Conservation (phyloP, 148 eudicot genomes). For the Diospyros lotus region DNA sequence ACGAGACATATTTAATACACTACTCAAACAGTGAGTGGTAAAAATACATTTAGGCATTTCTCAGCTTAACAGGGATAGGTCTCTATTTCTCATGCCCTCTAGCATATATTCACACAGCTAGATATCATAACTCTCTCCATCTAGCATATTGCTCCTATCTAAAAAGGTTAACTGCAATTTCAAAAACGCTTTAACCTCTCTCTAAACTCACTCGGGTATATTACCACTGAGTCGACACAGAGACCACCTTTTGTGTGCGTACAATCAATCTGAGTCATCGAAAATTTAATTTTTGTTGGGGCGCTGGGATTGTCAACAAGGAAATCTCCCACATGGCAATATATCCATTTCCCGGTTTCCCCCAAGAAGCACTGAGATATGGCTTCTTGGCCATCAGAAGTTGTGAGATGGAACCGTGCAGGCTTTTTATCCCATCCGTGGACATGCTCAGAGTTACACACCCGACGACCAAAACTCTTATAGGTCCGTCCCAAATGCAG, state of each 20-base stretch:
- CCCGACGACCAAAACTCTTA: slow-evolving; percentile 49
- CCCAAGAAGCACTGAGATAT: slow-evolving; percentile 50
- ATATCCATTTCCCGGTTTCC: slow-evolving; percentile 57
- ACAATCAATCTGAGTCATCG: slow-evolving; percentile 86
- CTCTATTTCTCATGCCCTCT: no score
- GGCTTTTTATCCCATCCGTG: slow-evolving; percentile 78
- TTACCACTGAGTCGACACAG: slow-evolving; percentile 61
- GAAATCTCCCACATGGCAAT: slow-evolving; percentile 69
- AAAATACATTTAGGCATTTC: no score
- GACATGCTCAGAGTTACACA: slow-evolving; percentile 47
- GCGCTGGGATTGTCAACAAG: slow-evolving; percentile 32
- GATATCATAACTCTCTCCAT: not conserved
- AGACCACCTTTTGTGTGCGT: slow-evolving; percentile 85
- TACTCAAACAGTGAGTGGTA: no score
- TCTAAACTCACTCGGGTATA: slow-evolving; percentile 50
- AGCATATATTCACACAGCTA: no score
- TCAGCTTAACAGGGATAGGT: no score
- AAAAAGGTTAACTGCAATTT: slow-evolving; percentile 11
- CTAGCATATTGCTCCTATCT: not conserved
- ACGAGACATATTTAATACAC: no score
- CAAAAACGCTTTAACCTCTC: slow-evolving; percentile 64
- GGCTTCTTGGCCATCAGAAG: slow-evolving; percentile 49
- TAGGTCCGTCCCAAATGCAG: slow-evolving; percentile 53
- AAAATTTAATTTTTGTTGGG: slow-evolving; percentile 43
- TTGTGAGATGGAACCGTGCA: slow-evolving; percentile 58